Evolutionary conservation across 345 rosid species (phyloP).

Genomic region (Noccaea caerulescens): DNA sequence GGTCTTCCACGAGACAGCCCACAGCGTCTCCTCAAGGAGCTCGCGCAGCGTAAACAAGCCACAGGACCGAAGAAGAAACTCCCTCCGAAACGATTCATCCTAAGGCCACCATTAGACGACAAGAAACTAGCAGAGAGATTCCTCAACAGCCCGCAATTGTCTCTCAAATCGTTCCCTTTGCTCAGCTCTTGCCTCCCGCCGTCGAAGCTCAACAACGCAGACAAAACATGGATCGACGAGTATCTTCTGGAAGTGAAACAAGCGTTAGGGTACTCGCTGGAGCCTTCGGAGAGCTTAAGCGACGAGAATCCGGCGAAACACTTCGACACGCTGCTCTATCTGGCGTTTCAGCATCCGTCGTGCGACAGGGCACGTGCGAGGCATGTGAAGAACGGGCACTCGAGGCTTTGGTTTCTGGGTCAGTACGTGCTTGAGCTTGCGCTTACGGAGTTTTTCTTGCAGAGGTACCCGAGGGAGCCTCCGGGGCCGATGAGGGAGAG

Average conservation of each 20-base stretch:
- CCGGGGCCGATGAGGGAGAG: constrained; percentile 96
- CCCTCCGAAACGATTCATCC: constrained; percentile 74
- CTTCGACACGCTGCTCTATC: constrained; percentile 76
- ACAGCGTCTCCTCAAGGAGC: constrained; percentile 90
- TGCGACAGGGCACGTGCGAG: constrained; percentile 83
- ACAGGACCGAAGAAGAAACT: constrained; percentile 66
- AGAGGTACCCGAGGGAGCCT: constrained; percentile 90
- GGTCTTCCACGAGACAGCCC: constrained; percentile 79
- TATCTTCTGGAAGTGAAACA: constrained; percentile 89
- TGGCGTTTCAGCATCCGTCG: constrained; percentile 90
- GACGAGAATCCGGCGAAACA: constrained; percentile 97
- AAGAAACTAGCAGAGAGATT: constrained; percentile 74
- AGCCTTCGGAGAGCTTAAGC: constrained; percentile 59
- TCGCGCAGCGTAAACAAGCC: constrained; percentile 72
- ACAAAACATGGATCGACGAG: constrained; percentile 89
- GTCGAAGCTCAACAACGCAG: constrained; percentile 81
- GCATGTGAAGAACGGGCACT: constrained; percentile 84
- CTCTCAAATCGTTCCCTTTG: constrained; percentile 82
- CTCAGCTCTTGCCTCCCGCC: constrained; percentile 88
- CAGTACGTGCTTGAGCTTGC: constrained; percentile 95
- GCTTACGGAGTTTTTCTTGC: constrained; percentile 75
- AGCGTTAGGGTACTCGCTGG: constrained; percentile 86
- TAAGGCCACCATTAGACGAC: constrained; percentile 88
- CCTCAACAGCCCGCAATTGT: constrained; percentile 84
- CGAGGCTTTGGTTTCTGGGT: constrained; percentile 81